These are phyloP conservation scores for Coemansia furcata DNA, from an alignment of 192 early-diverging fungal genomes.

Conservation along the genomic window DNA sequence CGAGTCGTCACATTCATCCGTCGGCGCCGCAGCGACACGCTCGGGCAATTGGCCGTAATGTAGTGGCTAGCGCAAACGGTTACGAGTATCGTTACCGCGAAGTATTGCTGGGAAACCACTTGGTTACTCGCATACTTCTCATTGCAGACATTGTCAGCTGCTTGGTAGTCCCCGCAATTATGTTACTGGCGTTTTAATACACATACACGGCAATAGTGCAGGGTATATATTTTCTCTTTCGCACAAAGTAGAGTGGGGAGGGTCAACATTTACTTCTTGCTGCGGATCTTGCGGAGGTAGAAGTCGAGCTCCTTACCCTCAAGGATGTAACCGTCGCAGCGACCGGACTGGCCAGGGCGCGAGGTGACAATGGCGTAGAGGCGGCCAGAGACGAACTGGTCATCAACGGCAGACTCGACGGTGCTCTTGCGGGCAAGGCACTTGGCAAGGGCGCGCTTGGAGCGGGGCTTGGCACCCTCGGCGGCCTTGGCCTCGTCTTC, in stretches of 20 bases:
- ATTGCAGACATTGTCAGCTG: conserved; percentile 26
- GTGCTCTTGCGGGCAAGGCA: conserved; percentile 80
- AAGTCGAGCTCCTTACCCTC: conserved; percentile 99
- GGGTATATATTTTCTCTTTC: conserved; percentile 27
- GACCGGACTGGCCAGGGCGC: conserved; percentile 96
- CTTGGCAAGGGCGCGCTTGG: conserved; percentile 89
- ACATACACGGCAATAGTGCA: neutral
- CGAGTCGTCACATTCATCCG: neutral
- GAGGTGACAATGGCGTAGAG: conserved; percentile 91
- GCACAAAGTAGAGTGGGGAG: conserved; percentile 11
- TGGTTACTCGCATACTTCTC: conserved; percentile 49
- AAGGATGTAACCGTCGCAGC: conserved; percentile 96
- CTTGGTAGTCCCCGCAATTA: conserved; percentile 15
- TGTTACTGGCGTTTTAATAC: conserved; percentile 4
- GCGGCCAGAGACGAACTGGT: conserved; percentile 95
- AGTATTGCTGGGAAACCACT: conserved; percentile 48
- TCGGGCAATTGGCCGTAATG: conserved; percentile 3
- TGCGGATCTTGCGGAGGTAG: conserved; percentile 87
- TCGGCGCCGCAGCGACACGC: neutral
- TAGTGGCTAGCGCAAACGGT: conserved; percentile 3
- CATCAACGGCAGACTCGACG: conserved; percentile 83
- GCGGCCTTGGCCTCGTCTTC: conserved; percentile 54
- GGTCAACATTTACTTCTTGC: conserved; percentile 55
- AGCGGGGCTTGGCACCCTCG: conserved; percentile 80
- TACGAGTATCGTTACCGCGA: conserved; percentile 54